Evolutionary conservation across 2,329 filamentous ascomycete species (phyloP), one percentile per base, ranked within the genome.

Genomic region (Colletotrichum falcatum): DNA sequence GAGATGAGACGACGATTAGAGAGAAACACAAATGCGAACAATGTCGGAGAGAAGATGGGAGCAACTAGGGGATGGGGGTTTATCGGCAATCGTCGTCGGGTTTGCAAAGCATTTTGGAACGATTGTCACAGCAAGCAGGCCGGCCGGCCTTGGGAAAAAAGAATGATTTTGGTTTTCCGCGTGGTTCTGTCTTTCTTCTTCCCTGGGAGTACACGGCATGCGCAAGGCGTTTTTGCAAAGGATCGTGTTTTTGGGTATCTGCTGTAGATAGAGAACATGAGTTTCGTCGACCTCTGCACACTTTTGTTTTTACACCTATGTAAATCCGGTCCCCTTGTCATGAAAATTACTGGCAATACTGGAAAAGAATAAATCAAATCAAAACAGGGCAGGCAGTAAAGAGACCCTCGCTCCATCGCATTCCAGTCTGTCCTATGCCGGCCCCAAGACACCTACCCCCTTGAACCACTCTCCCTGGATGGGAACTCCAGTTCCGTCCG

Each of bases 21-120:
- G 20, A 60, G 18, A 26, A 33, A 35, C n/a, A 60, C 20, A 16
- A 49, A 49, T 61, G 37, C 37, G 53, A 56, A 58, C 37, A 20
- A 20, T 6, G n/a, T 18, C n/a, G 4, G 16, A 20, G 14, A 49
- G 58, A 35, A 33, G 4, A 33, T 7, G 7, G 30, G 7, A 33
- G 30, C n/a, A n/a, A n/a, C n/a, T n/a, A n/a, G 65, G 39, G 46
- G 11, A 39, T n/a, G 11, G 35, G 60, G n/a, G 53, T 54, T 20
- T 37, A 35, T 56, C 20, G 61, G 14, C 5, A 3, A 7, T 16
- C 11, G 37, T 7, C 7, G 30, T 33, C 4, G 30, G 7, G 30
- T 51, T 30, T 44, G 64, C 20, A 12, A 30, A 39, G 48, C 39
- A 56, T 62, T 61, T 60, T 46, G 20, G 16, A 56, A 54, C 35